phyloP scores from a whole-genome alignment of 176 grass and related monocot genomes.

The Oryza rufipogon region DNA sequence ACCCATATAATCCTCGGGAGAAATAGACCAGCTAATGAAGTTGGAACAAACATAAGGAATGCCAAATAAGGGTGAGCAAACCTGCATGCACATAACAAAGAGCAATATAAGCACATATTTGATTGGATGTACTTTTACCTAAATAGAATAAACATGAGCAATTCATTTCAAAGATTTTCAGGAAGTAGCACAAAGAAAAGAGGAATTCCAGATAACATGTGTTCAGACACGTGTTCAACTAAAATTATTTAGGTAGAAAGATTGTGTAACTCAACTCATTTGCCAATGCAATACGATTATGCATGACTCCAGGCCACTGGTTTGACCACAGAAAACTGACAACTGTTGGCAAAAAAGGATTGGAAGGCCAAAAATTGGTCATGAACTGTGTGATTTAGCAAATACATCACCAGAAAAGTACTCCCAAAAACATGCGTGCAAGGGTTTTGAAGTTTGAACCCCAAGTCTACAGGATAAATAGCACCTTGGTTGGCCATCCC shows the following conservation, averaged over 20 bases:
- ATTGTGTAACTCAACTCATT: constrained; percentile 6
- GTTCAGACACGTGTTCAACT: not conserved
- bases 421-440: too few relatives aligned
- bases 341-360: not conserved
- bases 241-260: constrained; percentile 4
- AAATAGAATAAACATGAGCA: constrained; percentile 24
- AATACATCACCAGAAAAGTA: too few relatives aligned
- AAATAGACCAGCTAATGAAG: constrained; percentile 75
- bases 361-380: not conserved
- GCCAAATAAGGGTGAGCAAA: constrained; percentile 93
- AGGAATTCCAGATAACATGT: constrained; percentile 17
- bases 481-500: too few relatives aligned
- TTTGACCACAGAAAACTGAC: not conserved
- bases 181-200: constrained; percentile 24
- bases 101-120: constrained; percentile 33
- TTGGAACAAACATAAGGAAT: constrained; percentile 93
- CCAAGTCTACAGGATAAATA: too few relatives aligned
- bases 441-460: too few relatives aligned
- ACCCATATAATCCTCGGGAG: constrained; percentile 80
- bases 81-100: constrained; percentile 54
- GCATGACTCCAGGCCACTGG: not conserved
- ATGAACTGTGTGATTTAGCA: not conserved
- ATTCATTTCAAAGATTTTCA: constrained; percentile 28
- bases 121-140: constrained; percentile 8
- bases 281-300: constrained; percentile 4